Evolutionary conservation across 768 basidiomycete species (phyloP).

Genomic region (Lanmaoa rubissima): DNA sequence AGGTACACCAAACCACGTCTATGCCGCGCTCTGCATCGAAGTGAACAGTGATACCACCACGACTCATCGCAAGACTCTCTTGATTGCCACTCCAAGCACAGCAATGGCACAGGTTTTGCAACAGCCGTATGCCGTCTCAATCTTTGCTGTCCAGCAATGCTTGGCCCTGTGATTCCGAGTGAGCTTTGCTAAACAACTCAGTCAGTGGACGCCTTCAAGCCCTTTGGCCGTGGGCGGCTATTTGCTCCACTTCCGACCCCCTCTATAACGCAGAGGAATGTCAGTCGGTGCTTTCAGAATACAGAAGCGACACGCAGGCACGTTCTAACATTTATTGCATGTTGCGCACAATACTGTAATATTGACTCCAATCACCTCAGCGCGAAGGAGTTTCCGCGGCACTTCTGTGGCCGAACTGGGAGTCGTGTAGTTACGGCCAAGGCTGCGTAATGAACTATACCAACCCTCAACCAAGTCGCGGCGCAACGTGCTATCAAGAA

Average conservation of each 20-base stretch:
- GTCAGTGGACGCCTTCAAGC: conserved; percentile 18
- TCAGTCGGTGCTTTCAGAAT: conserved; percentile 11
- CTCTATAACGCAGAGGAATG: conserved; percentile 16
- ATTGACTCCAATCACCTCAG: conserved; percentile 3
- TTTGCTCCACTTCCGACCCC: conserved; percentile 21
- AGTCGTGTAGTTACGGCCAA: conserved; percentile 16
- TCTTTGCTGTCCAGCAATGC: conserved; percentile 1
- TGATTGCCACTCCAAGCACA: not conserved
- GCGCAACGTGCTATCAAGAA: conserved; percentile 17
- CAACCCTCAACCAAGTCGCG: conserved; percentile 16
- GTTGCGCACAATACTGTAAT: not conserved
- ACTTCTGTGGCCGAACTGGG: conserved; percentile 26
- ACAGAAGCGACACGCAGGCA: conserved; percentile 17
- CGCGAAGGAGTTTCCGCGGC: conserved; percentile 19
- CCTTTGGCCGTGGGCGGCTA: conserved; percentile 23
- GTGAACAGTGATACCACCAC: not conserved
- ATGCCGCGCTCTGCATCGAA: not conserved
- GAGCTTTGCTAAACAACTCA: conserved; percentile 16
- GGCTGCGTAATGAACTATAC: conserved; percentile 21
- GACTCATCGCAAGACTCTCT: too few relatives aligned
- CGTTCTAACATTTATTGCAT: not conserved
- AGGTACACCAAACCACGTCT: too few relatives aligned
- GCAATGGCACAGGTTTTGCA: not conserved
- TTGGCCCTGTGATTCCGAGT: conserved; percentile 10
- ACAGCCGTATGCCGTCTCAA: conserved; percentile 5